A percentile compares a stretch with the other conserved stretches of the same genome.
These are phyloP conservation scores for Carex parvula DNA, from an alignment of 176 grass and related monocot species.

Conservation along the genomic window DNA sequence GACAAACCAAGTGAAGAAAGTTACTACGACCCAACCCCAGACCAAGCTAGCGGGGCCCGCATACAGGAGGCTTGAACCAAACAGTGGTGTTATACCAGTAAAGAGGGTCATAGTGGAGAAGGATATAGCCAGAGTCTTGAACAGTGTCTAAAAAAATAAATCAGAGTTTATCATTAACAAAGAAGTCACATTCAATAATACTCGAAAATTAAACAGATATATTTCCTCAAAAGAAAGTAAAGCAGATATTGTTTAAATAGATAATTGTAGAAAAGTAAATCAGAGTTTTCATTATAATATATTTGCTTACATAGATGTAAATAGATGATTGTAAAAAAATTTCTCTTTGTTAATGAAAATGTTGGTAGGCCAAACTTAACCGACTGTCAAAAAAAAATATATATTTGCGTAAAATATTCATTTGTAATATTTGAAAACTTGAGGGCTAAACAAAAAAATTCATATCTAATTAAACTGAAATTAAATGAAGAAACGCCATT, in stretches of 20 bases:
- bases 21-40: slow-evolving; percentile 97
- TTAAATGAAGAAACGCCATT: too few species aligned
- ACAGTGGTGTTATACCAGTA: slow-evolving; percentile 98
- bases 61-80: slow-evolving; percentile 82
- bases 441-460: too few species aligned
- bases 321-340: too few species aligned
- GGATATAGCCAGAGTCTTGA: slow-evolving; percentile 99
- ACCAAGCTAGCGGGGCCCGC: slow-evolving; percentile 79
- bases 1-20: slow-evolving; percentile 99
- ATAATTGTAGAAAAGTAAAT: too few species aligned
- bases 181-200: not conserved
- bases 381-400: too few species aligned
- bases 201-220: not conserved
- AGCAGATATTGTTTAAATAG: not conserved
- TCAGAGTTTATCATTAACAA: not conserved
- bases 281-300: too few species aligned
- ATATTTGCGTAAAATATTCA: too few species aligned
- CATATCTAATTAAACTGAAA: too few species aligned
- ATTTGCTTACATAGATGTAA: too few species aligned
- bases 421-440: too few species aligned
- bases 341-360: too few species aligned
- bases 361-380: too few species aligned
- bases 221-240: not conserved
- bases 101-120: slow-evolving; percentile 99
- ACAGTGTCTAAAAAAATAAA: slow-evolving; percentile 57